Conservation (phyloP, 306 rosid genomes). For the Cyamopsis tetragonoloba region DNA sequence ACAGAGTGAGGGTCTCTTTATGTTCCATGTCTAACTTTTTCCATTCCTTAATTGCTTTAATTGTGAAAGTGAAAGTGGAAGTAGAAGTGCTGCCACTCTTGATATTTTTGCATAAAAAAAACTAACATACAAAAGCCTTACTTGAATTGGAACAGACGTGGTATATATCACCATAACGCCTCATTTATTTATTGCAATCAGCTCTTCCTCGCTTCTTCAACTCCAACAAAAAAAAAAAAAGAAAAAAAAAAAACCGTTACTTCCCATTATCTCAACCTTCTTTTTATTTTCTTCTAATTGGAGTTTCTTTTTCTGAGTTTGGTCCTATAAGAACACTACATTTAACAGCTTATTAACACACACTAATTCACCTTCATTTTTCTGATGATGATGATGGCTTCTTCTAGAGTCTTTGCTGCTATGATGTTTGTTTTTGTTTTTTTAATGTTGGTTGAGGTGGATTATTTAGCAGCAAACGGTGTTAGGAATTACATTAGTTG, state of each 20-base stretch:
- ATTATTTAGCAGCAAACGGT: slow-evolving; percentile 29
- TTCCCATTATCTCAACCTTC: background rate
- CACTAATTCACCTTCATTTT: background rate
- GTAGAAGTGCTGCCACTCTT: background rate
- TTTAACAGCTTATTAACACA: background rate
- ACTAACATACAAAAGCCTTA: slow-evolving; percentile 13
- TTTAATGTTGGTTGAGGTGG: slow-evolving; percentile 27
- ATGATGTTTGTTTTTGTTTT: slow-evolving; percentile 19
- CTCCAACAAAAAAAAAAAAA: too few relatives aligned
- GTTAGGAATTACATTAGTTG: slow-evolving; percentile 53
- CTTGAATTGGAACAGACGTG: slow-evolving; percentile 12
- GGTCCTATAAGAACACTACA: background rate
- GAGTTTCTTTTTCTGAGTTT: slow-evolving; percentile 1
- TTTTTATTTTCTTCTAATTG: slow-evolving; percentile 2
- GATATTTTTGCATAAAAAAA: slow-evolving; percentile 12
- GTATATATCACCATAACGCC: slow-evolving; percentile 39
- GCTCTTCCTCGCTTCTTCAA: slow-evolving; percentile 42
- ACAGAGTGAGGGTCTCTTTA: slow-evolving; percentile 28
- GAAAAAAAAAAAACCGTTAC: slow-evolving; percentile 42
- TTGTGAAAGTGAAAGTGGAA: too few relatives aligned
- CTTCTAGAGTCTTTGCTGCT: slow-evolving; percentile 19
- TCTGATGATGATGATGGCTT: slow-evolving; percentile 15
- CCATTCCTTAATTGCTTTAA: background rate
- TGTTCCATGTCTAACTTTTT: slow-evolving; percentile 23
- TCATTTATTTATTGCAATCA: slow-evolving; percentile 53